Evolutionary conservation across 495 filamentous ascomycete genomes (phyloP), one percentile per base, ranked within the genome.

Genomic region (Penicillium taxi): DNA sequence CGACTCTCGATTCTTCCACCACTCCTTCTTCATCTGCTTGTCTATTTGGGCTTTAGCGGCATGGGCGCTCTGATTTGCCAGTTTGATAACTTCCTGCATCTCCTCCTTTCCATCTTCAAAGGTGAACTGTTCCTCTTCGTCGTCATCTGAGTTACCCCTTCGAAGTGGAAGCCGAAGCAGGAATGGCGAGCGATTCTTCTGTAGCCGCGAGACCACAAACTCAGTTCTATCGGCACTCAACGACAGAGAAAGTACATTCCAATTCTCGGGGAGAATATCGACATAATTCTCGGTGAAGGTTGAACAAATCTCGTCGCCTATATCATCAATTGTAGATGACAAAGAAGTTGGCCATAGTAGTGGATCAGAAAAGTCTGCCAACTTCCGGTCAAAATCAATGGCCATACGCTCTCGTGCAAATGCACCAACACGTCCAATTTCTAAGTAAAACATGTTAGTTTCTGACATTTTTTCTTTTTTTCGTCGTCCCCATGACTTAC

Each of bases 231-330:
- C 78, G 21, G 91, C 85, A 51, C 81, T 90, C 12, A 96, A 52
- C 0, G 84, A 81, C 18, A 98, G 62, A 0, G 90, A 96, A 6
- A 96, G 63, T 4, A 85, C 86, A 25, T 80, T 86, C 91, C 91
- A 98, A 15, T 67, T 57, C 14, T 66, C 58, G 0, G 91, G 93
- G 19, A 96, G 78, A 37, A 93, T 84, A 47, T 68, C 66, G 9
- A 70, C 50, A 23, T 70, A 70, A 18, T 63, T 53, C 26, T 59
- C 37, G 5, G 56, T 52, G 28, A 70, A 66, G 12, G 56, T 57
- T 15, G 55, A 44, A 17, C 57, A 54, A 9, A 61, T 42, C 13
- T 57, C 40, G 15, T 45, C 42, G 5, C 54, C 53, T 7, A 55
- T 35, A 12, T 57, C 47, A 24, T 11, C 22, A 3, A 40, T 34